A percentile compares a stretch with the other conserved stretches of the same genome.
These are phyloP conservation scores for Wallacemonas sp. DNA, from an alignment of 208 protist genomes.

Conservation along the genomic window DNA sequence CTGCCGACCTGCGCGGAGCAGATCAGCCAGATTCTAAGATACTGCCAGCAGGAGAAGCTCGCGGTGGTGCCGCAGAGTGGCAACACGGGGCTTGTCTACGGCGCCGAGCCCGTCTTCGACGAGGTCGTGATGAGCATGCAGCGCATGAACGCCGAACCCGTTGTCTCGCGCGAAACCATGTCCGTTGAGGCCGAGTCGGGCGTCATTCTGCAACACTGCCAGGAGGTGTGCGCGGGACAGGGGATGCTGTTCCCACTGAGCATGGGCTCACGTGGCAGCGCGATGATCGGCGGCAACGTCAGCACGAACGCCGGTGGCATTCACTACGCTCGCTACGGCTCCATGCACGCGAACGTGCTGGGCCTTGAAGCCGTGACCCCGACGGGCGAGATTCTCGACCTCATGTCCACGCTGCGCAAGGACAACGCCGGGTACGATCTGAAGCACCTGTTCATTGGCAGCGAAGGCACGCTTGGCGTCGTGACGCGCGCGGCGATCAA, in stretches of 20 bases:
- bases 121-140: slow-evolving; percentile 92
- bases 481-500: slow-evolving; percentile 85
- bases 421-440: slow-evolving; percentile 97
- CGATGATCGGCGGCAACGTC: slow-evolving; percentile 96
- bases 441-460: slow-evolving; percentile 97
- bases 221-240: slow-evolving; percentile 64
- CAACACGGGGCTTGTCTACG: slow-evolving; percentile 97
- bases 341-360: slow-evolving; percentile 94
- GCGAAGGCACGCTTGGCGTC: slow-evolving; percentile 96
- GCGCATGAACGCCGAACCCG: slow-evolving; percentile 90
- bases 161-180: slow-evolving; percentile 68
- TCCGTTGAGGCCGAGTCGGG: slow-evolving; percentile 84
- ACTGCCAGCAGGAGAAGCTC: slow-evolving; percentile 92
- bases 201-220: slow-evolving; percentile 90
- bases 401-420: slow-evolving; percentile 89
- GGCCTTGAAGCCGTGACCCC: slow-evolving; percentile 93
- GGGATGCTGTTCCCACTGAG: slow-evolving; percentile 95
- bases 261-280: slow-evolving; percentile 96
- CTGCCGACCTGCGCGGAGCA: slow-evolving; percentile 61
- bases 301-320: slow-evolving; percentile 98
- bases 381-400: slow-evolving; percentile 73
- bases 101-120: slow-evolving; percentile 82
- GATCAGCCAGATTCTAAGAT: slow-evolving; percentile 77
- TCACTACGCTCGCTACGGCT: slow-evolving; percentile 94
- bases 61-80: slow-evolving; percentile 96